Percentiles rank a stretch among this genome's conserved stretches.
phyloP scores from a whole-genome alignment of 441 rosid genomes.

The Daphne laureola region DNA sequence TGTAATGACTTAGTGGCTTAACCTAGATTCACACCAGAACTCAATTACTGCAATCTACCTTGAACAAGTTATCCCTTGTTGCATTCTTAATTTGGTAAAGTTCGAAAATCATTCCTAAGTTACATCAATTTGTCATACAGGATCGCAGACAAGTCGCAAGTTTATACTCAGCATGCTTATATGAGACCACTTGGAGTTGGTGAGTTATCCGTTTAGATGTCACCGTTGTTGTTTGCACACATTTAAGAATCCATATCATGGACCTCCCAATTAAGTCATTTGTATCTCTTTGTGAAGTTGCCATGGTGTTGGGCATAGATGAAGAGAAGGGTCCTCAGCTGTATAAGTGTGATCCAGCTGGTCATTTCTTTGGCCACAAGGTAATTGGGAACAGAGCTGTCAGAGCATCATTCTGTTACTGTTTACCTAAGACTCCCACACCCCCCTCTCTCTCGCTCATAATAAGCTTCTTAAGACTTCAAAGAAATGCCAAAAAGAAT shows the following conservation, averaged over 20 bases:
- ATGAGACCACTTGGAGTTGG: conserved; percentile 99
- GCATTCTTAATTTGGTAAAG: background rate
- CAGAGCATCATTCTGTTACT: too few species aligned
- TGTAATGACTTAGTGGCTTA: too few species aligned
- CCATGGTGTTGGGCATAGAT: conserved; percentile 89
- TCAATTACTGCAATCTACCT: too few species aligned
- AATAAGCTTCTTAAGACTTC: too few species aligned
- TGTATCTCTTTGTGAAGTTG: conserved; percentile 49
- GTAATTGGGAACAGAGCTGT: conserved; percentile 31
- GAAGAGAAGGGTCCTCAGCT: conserved; percentile 89
- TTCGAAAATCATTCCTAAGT: background rate
- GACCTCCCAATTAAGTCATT: conserved; percentile 1
- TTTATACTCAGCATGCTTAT: conserved; percentile 98
- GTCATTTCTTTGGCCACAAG: conserved; percentile 97
- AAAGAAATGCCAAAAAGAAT: too few species aligned
- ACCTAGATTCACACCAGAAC: too few species aligned
- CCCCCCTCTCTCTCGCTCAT: too few species aligned
- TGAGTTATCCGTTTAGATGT: conserved; percentile 20
- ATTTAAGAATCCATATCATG: background rate
- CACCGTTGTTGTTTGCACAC: background rate
- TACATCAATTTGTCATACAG: conserved; percentile 26
- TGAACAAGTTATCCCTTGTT: too few species aligned
- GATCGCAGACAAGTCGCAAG: conserved; percentile 96
- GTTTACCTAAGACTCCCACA: too few species aligned
- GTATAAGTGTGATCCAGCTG: conserved; percentile 98